These are phyloP conservation scores for Vitis vinifera DNA, from an alignment of 164 flowering plant genomes.

Conservation along the genomic window DNA sequence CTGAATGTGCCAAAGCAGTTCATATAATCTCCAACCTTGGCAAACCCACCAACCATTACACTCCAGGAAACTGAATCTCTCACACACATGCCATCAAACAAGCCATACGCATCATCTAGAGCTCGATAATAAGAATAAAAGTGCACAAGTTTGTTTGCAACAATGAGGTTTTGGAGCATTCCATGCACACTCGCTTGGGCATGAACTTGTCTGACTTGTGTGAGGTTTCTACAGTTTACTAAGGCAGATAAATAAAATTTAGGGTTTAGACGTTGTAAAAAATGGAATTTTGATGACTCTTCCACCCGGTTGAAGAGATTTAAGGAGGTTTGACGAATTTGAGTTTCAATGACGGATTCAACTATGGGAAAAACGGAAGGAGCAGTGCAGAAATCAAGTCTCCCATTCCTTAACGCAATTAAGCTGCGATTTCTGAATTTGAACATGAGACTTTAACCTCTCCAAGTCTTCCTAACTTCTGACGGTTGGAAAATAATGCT, in stretches of 20 bases:
- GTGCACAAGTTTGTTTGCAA: constrained; percentile 52
- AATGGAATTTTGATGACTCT: constrained; percentile 7
- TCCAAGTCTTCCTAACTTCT: background rate
- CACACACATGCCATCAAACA: constrained; percentile 37
- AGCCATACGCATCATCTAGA: constrained; percentile 26
- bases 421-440: constrained; percentile 1
- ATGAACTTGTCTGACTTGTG: constrained; percentile 47
- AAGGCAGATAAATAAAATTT: constrained; percentile 32
- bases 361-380: constrained; percentile 15
- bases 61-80: constrained; percentile 47
- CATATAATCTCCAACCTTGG: constrained; percentile 40
- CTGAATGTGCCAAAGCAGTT: constrained; percentile 40
- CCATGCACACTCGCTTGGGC: constrained; percentile 30
- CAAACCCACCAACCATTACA: constrained; percentile 53
- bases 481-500: background rate
- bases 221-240: constrained; percentile 24
- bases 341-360: constrained; percentile 13
- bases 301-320: constrained; percentile 1
- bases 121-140: constrained; percentile 30
- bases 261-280: constrained; percentile 14
- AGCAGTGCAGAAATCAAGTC: constrained; percentile 16
- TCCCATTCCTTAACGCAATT: constrained; percentile 10
- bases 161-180: constrained; percentile 18
- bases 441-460: constrained; percentile 5
- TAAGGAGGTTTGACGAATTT: constrained; percentile 7